Conservation (phyloP, 2,329 filamentous ascomycete genomes). For the Venturia pyrina region DNA sequence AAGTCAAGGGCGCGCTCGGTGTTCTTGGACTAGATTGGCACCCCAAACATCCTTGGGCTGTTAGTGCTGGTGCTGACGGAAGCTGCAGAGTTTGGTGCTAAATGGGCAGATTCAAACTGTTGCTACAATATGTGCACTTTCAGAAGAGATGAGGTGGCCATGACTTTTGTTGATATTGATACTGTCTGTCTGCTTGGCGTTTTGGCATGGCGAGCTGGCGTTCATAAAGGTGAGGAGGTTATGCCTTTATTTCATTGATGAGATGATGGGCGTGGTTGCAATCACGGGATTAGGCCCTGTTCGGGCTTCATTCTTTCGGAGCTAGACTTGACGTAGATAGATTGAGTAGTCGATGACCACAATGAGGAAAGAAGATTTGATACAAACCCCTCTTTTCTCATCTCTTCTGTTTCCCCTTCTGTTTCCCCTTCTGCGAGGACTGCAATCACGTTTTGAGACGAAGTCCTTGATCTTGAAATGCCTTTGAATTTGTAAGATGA, state of each 20-base stretch:
- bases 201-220: background rate
- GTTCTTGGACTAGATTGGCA: conserved; percentile 97
- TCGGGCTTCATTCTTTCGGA: no score
- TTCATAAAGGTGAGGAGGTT: background rate
- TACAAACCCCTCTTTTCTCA: no score
- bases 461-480: no score
- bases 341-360: no score
- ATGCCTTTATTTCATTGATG: background rate
- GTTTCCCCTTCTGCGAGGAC: no score
- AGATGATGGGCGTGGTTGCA: background rate
- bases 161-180: background rate
- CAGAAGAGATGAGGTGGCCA: background rate
- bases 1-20: conserved; percentile 73
- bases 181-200: background rate
- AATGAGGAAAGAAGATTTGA: no score
- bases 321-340: no score
- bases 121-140: background rate
- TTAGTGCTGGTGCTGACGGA: conserved; percentile 89
- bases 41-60: conserved; percentile 83
- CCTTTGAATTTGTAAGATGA: no score
- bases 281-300: no score
- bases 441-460: no score
- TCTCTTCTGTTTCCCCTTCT: no score
- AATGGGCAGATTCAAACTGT: background rate
- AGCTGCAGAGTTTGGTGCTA: conserved; percentile 77